Percentiles rank a stretch among this genome's conserved stretches.
These are phyloP conservation scores for Phyllachora maydis DNA, from an alignment of 2,329 filamentous ascomycete species.

Conservation along the genomic window DNA sequence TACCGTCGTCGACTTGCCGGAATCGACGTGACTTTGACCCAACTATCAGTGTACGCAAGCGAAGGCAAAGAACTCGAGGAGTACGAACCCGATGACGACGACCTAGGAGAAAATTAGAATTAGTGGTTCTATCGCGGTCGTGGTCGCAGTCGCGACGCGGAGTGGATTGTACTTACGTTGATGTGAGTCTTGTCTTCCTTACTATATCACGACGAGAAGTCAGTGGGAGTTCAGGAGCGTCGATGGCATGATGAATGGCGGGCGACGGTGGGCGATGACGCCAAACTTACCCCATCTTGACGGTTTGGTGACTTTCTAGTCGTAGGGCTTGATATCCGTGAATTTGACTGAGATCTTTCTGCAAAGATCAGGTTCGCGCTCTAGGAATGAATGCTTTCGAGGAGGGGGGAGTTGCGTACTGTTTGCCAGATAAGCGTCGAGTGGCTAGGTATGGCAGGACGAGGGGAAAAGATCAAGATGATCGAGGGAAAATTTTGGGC, in stretches of 20 bases:
- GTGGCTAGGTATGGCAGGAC: no score
- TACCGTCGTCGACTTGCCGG: slow-evolving; percentile 97
- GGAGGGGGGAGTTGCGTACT: no score
- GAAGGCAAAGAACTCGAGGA: no score
- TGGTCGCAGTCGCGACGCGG: not conserved
- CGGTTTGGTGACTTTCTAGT: slow-evolving; percentile 5
- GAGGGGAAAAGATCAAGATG: no score
- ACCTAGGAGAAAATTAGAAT: slow-evolving; percentile 6
- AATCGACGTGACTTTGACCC: slow-evolving; percentile 70
- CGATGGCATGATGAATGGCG: not conserved
- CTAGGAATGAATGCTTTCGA: no score
- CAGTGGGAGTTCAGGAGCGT: slow-evolving; percentile 3
- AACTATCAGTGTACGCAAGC: slow-evolving; percentile 10
- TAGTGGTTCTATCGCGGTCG: no score
- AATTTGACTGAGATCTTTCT: no score
- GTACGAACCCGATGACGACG: slow-evolving; percentile 13
- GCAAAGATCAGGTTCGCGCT: no score
- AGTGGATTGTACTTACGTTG: slow-evolving; percentile 38
- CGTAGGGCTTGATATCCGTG: no score
- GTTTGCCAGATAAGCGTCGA: no score
- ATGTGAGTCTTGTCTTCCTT: slow-evolving; percentile 93
- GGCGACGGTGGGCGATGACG: not conserved
- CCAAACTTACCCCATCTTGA: slow-evolving; percentile 9
- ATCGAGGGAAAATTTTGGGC: no score
- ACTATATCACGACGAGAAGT: slow-evolving; percentile 36